Evolutionary conservation across 1,284 basidiomycete genomes (phyloP).

Genomic region (Puccinia horiana): DNA sequence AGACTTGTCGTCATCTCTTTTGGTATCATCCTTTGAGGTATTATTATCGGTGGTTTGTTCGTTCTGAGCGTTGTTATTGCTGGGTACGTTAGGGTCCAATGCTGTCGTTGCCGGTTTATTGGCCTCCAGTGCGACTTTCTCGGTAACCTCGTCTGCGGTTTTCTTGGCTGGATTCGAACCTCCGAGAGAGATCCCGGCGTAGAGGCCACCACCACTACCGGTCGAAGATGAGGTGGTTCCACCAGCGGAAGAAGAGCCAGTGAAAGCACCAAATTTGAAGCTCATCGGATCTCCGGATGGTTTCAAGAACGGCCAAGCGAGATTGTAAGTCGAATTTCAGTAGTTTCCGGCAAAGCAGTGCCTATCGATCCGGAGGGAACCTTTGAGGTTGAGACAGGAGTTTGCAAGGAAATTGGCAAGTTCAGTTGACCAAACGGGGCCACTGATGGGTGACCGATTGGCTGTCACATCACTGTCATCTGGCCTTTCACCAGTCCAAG

Average conservation of each 20-base stretch:
- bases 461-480: background rate
- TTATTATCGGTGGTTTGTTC: background rate
- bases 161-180: conserved; percentile 30
- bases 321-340: background rate
- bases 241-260: conserved; percentile 26
- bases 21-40: conserved; percentile 1
- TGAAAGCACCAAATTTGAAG: conserved; percentile 47
- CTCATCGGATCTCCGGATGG: conserved; percentile 31
- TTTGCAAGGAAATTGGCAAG: background rate
- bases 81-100: background rate
- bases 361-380: no score
- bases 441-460: background rate
- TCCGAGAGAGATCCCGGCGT: conserved; percentile 48
- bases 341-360: background rate
- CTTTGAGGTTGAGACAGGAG: background rate
- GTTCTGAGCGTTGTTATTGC: background rate
- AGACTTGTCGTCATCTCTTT: conserved; percentile 47
- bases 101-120: background rate
- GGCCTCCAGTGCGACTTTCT: background rate
- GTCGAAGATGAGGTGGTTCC: conserved; percentile 24
- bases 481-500: background rate
- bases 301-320: background rate
- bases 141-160: conserved; percentile 3
- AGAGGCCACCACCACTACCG: conserved; percentile 45
- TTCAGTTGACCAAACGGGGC: background rate